These are phyloP conservation scores for Alternaria hordeiaustralica DNA, from an alignment of 2,329 filamentous ascomycete species.

Conservation along the genomic window DNA sequence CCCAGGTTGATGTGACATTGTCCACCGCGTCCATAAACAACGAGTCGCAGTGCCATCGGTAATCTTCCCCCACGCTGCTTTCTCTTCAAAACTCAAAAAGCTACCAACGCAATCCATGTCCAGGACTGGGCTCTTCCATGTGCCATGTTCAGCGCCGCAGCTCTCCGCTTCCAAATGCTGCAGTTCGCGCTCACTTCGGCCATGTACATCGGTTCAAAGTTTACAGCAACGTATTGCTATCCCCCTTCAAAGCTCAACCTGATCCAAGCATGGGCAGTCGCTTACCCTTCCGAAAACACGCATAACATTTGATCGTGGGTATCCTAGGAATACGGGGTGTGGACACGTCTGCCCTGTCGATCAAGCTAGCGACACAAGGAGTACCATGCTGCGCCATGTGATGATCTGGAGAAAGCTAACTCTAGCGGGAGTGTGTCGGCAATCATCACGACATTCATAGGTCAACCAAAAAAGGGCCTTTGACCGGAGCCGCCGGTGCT, in stretches of 20 bases:
- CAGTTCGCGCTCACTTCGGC: neutral
- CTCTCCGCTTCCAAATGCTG: neutral
- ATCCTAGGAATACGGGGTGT: neutral
- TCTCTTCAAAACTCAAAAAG: neutral
- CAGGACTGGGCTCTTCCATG: neutral
- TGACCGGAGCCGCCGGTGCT: neutral
- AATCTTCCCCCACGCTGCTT: neutral
- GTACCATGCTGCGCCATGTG: neutral
- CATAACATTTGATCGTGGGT: neutral
- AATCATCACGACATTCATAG: neutral
- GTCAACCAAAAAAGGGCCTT: neutral
- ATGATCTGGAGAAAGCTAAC: neutral
- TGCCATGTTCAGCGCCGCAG: neutral
- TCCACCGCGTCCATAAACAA: neutral
- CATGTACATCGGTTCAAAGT: neutral
- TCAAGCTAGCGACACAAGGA: neutral
- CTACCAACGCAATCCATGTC: neutral
- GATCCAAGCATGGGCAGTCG: neutral
- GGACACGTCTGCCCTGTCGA: neutral
- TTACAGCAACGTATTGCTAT: neutral
- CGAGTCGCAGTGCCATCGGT: neutral
- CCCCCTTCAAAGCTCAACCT: neutral
- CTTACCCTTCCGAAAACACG: neutral
- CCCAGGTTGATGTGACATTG: no score
- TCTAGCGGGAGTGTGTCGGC: neutral